Percentiles rank a stretch among this genome's conserved stretches.
Conservation (phyloP, 805 yeast genomes). For the Candida ficus region DNA sequence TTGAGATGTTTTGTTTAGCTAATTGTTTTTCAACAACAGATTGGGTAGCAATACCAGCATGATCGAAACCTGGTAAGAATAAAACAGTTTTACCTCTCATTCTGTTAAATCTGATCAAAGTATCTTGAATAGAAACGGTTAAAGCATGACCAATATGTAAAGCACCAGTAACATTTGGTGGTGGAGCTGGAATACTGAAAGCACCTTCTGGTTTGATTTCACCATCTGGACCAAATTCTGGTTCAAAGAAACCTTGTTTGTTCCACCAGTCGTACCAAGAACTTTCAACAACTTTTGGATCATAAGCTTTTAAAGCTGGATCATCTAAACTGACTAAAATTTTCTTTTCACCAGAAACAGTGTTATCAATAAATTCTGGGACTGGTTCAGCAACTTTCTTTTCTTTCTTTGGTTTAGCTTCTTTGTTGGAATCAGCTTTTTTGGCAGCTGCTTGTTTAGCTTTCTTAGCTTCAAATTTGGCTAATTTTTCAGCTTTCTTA, state of each 20-base stretch:
- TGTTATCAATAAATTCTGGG: conserved; percentile 83
- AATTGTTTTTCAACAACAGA: conserved; percentile 95
- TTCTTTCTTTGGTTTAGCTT: conserved; percentile 58
- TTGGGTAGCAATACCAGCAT: conserved; percentile 98
- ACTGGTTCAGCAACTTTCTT: conserved; percentile 66
- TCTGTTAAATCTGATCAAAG: conserved; percentile 89
- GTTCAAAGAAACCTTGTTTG: conserved; percentile 80
- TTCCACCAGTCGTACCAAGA: conserved; percentile 99
- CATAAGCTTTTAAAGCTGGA: conserved; percentile 90
- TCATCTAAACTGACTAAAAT: conserved; percentile 81
- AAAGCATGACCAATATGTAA: conserved; percentile 97
- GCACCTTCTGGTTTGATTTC: conserved; percentile 73
- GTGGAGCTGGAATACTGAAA: conserved; percentile 96
- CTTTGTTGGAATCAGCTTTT: conserved; percentile 31
- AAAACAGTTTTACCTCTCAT: conserved; percentile 95
- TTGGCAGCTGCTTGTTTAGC: conserved; percentile 61
- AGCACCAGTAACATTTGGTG: conserved; percentile 99
- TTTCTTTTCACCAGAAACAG: conserved; percentile 89
- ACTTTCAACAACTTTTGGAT: conserved; percentile 87
- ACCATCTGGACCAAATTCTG: conserved; percentile 75
- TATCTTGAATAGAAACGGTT: conserved; percentile 91
- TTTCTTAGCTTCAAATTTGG: conserved; percentile 81
- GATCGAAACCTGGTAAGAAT: conserved; percentile 95
- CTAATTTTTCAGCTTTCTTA: conserved; percentile 82
- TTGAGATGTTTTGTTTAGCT: conserved; percentile 75